Evolutionary conservation across 2,329 filamentous ascomycete species (phyloP).

Genomic region (Didymella segeticola): DNA sequence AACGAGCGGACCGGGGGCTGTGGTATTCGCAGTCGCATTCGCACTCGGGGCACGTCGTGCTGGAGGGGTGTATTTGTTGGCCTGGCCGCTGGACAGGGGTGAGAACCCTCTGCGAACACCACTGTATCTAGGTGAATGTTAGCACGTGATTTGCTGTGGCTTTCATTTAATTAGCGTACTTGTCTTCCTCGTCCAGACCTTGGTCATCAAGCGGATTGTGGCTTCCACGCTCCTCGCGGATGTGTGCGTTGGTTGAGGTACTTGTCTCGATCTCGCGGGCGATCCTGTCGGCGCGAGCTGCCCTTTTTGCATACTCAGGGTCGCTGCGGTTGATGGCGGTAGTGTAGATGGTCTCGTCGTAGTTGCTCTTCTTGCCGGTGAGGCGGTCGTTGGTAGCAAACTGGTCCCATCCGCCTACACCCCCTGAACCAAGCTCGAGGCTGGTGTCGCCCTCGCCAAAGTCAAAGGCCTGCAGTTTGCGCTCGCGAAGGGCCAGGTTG

Average conservation of each 20-base stretch:
- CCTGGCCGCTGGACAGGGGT: conserved; percentile 65
- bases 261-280: conserved; percentile 89
- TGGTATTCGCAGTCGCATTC: conserved; percentile 73
- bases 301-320: conserved; percentile 78
- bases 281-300: conserved; percentile 77
- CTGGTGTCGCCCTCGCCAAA: conserved; percentile 70
- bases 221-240: conserved; percentile 87
- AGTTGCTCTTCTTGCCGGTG: conserved; percentile 88
- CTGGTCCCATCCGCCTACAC: conserved; percentile 77
- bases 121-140: conserved; percentile 70
- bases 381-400: conserved; percentile 88
- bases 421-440: conserved; percentile 71
- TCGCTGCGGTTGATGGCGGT: conserved; percentile 85
- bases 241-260: conserved; percentile 75
- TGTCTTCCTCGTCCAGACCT: conserved; percentile 85
- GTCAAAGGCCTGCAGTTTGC: conserved; percentile 82
- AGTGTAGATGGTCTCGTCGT: conserved; percentile 94
- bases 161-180: conserved; percentile 61
- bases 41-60: conserved; percentile 80
- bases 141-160: background rate
- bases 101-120: conserved; percentile 81
- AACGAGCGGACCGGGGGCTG: conserved; percentile 76
- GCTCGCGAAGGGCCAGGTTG: conserved; percentile 71
- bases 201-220: conserved; percentile 69
- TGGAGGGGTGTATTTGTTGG: conserved; percentile 87